Conservation (phyloP, 164 flowering plant species). For the Aristolochia californica region DNA sequence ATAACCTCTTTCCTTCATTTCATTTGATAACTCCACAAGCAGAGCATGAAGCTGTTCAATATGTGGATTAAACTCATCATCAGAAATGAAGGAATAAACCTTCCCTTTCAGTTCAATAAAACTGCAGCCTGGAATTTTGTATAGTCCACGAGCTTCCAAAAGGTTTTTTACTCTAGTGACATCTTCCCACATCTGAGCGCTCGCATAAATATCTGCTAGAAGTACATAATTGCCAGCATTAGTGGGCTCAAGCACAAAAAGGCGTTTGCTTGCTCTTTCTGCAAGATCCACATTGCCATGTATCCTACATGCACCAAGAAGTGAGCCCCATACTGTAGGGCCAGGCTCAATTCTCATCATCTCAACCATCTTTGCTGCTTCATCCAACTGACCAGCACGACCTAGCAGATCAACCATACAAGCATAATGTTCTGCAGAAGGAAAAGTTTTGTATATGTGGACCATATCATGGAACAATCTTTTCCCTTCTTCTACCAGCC, state of each 20-base stretch:
- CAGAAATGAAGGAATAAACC: conserved; percentile 12
- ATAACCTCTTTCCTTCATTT: conserved; percentile 70
- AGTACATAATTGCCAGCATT: conserved; percentile 18
- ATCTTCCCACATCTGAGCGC: conserved; percentile 4
- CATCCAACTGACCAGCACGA: conserved; percentile 17
- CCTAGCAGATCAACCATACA: conserved; percentile 22
- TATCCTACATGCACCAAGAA: conserved; percentile 18
- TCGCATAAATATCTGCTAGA: conserved; percentile 10
- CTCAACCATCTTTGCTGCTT: conserved; percentile 11
- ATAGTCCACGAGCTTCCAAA: conserved; percentile 6
- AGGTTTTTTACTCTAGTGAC: conserved; percentile 5
- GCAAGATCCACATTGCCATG: conserved; percentile 15
- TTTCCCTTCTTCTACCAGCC: conserved; percentile 14
- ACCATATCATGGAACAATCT: conserved; percentile 10
- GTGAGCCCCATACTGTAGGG: conserved; percentile 16
- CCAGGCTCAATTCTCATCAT: conserved; percentile 11
- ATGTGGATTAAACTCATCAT: conserved; percentile 10
- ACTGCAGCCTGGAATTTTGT: conserved; percentile 14
- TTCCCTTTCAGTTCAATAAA: conserved; percentile 8
- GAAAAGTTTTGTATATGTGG: background rate
- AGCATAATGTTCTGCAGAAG: conserved; percentile 14
- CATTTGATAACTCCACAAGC: conserved; percentile 8
- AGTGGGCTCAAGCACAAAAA: conserved; percentile 15
- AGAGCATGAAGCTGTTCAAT: conserved; percentile 11
- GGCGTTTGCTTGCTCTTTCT: conserved; percentile 9